phyloP scores from a whole-genome alignment of 2,329 filamentous ascomycete genomes.

The Fusarium penzigii region DNA sequence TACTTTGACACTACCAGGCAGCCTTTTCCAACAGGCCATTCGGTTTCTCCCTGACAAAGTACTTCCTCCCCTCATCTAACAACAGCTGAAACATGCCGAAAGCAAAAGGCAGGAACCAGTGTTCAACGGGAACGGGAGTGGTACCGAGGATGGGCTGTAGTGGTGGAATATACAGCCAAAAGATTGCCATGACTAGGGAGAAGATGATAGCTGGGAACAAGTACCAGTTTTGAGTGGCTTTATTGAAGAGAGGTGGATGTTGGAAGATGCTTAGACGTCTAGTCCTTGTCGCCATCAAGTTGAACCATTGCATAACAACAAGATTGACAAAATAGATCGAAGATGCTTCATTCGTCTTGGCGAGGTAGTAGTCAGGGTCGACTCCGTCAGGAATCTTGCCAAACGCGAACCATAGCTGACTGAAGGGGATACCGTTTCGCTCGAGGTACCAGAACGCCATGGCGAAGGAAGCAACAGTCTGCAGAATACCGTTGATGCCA shows the following conservation, averaged over 20 bases:
- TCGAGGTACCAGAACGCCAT: conserved; percentile 58
- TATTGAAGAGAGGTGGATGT: conserved; percentile 46
- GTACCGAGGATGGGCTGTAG: conserved; percentile 51
- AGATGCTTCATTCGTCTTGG: conserved; percentile 20
- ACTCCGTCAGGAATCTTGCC: conserved; percentile 26
- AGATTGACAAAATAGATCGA: conserved; percentile 56
- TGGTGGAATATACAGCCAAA: conserved; percentile 53
- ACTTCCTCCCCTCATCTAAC: conserved; percentile 55
- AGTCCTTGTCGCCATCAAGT: conserved; percentile 52
- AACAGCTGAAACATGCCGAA: conserved; percentile 50
- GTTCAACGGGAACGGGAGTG: conserved; percentile 50
- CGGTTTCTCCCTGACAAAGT: conserved; percentile 48
- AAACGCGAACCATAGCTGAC: conserved; percentile 51
- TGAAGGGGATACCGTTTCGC: conserved; percentile 48
- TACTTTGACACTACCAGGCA: conserved; percentile 43
- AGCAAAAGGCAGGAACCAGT: conserved; percentile 53
- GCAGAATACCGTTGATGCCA: conserved; percentile 53
- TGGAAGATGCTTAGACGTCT: conserved; percentile 53
- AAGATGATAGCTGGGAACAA: conserved; percentile 47
- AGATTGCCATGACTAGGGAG: conserved; percentile 52
- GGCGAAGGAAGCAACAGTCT: conserved; percentile 48
- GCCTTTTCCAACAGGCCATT: conserved; percentile 45
- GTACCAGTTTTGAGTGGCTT: conserved; percentile 51
- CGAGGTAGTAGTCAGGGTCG: not conserved
- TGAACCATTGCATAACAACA: conserved; percentile 56